These are phyloP conservation scores for Cornus florida DNA, from an alignment of 148 eudicot genomes.

Conservation along the genomic window DNA sequence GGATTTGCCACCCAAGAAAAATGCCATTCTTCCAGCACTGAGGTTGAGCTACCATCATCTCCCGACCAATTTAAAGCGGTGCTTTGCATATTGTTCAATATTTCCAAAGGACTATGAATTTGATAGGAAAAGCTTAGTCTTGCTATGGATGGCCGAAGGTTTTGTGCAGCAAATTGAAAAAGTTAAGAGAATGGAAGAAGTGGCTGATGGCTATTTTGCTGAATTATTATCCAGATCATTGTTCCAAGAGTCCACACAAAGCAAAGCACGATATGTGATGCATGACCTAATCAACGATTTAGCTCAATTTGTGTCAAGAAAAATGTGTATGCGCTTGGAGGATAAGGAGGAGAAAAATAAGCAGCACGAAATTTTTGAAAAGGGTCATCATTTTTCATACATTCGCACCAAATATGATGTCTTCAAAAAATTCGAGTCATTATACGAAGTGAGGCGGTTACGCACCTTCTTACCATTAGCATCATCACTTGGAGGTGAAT, in stretches of 20 bases:
- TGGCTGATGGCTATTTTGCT: conserved; percentile 22
- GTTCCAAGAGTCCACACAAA: background rate
- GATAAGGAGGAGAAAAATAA: background rate
- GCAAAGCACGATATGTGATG: conserved; percentile 15
- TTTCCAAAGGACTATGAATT: conserved; percentile 31
- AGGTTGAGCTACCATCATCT: conserved; percentile 31
- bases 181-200: conserved; percentile 12
- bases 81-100: conserved; percentile 38
- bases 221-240: conserved; percentile 28
- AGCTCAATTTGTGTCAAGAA: conserved; percentile 16
- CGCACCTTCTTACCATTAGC: background rate
- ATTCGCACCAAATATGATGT: background rate
- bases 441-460: background rate
- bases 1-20: conserved; percentile 10
- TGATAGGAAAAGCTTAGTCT: conserved; percentile 20
- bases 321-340: background rate
- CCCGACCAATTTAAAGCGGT: conserved; percentile 30
- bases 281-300: conserved; percentile 29
- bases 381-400: background rate
- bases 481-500: background rate
- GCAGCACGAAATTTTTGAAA: background rate
- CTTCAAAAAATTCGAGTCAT: background rate
- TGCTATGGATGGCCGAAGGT: conserved; percentile 41
- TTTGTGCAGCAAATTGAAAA: conserved; percentile 11
- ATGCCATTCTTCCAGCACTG: conserved; percentile 27